Base-by-base conservation (phyloP, 2,329 filamentous ascomycete genomes). In the Botrytis byssoidea region DNA sequence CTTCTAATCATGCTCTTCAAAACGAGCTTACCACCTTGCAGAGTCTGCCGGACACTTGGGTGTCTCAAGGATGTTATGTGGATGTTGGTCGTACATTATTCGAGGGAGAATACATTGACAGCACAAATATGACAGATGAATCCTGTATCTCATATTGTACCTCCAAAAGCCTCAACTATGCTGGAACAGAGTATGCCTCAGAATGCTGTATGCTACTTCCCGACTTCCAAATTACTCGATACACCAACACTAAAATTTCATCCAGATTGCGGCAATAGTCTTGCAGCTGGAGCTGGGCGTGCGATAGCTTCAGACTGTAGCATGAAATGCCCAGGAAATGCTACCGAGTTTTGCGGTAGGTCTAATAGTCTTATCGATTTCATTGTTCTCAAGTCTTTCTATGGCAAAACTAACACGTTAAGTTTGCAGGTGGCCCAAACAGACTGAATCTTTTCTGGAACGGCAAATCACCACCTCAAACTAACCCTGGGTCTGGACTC, bases 341-440 rank as follows among this genome's bases (percentile, higher is more conserved):
- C 73, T 29, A 76, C 76, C 6, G 77, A 83, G 74, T 75, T 77
- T 32, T 83, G 83, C 71, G 82, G 83, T 63, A 40, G n/a, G 60
- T 14, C 25, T 63, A 14, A 63, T 18, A 1, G 12, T 16, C 25
- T 42, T 25, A 40, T 4, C 9, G 35, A 1, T n/a, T 40, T 14
- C 1, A n/a, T 37, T 63, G 1, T n/a, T 61, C 1, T 9, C n/a
- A 4, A 29, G 14, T 3, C 12, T n/a, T n/a, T 12, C 8, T 40
- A n/a, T 25, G 35, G 35, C 37, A 42, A 14, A 7, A 42, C 22
- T 63, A 35, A 63, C 25, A n/a, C 16, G 32, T 16, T 25, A 9
- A 40, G 1, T 16, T 9, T n/a, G 22, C 35, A 63, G 60, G 60
- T 42, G 82, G 77, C 6, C 75, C 77, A 40, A 78, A 77, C 73